These are phyloP conservation scores for Heracleum sosnowskyi DNA, from an alignment of 129 eudicot genomes.

Conservation along the genomic window DNA sequence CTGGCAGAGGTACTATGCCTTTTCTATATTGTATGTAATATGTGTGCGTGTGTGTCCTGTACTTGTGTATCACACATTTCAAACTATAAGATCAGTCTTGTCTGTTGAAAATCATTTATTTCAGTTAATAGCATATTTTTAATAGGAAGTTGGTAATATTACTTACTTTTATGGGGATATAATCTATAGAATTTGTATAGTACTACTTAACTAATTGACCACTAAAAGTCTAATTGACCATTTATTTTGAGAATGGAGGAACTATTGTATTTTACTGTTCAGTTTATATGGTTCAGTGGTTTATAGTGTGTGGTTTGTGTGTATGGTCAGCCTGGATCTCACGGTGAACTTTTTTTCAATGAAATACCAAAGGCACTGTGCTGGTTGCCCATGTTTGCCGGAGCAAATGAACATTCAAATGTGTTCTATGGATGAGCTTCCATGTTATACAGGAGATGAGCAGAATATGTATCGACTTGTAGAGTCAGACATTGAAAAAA, in stretches of 20 bases:
- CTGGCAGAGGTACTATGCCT: slow-evolving; percentile 55
- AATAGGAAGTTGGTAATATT: background rate
- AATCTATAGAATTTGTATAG: background rate
- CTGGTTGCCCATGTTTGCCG: slow-evolving; percentile 74
- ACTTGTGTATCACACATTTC: background rate
- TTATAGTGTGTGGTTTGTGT: slow-evolving; percentile 12
- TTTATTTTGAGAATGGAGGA: background rate
- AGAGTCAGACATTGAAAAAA: slow-evolving; percentile 20
- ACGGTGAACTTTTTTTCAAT: slow-evolving; percentile 72
- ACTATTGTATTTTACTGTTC: background rate
- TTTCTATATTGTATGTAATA: background rate
- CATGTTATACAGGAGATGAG: slow-evolving; percentile 45
- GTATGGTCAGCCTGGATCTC: slow-evolving; percentile 51
- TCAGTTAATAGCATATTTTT: background rate
- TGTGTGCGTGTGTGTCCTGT: background rate
- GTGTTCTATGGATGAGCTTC: slow-evolving; percentile 76
- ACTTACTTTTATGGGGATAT: background rate
- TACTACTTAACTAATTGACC: background rate
- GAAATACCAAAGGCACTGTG: slow-evolving; percentile 51
- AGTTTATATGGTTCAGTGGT: background rate
- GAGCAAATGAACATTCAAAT: slow-evolving; percentile 60
- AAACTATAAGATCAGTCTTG: background rate
- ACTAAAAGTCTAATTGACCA: background rate
- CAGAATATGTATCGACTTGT: slow-evolving; percentile 17
- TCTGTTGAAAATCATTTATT: background rate